Evolutionary conservation across 148 eudicot genomes (phyloP), one percentile per base, ranked within the genome.

Genomic region (Euryodendron excelsum): DNA sequence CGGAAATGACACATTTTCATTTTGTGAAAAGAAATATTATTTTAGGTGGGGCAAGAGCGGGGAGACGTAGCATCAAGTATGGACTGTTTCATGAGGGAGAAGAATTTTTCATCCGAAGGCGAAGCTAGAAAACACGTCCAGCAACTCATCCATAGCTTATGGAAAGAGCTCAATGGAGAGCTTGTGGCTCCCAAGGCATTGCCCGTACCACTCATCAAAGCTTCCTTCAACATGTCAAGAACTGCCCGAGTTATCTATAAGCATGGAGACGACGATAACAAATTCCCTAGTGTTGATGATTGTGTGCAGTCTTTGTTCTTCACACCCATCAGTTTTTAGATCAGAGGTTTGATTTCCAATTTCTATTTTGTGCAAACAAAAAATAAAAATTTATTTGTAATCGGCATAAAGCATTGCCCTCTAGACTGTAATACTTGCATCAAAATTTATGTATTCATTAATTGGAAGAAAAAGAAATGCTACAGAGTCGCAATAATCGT

Each of bases 1-100:
- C n/a, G n/a, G n/a, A n/a, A n/a, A n/a, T n/a, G n/a, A n/a, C n/a
- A n/a, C n/a, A n/a, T n/a, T n/a, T n/a, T n/a, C n/a, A n/a, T n/a
- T n/a, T n/a, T n/a, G n/a, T n/a, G n/a, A n/a, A n/a, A n/a, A n/a
- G n/a, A n/a, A n/a, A n/a, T n/a, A n/a, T n/a, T n/a, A n/a, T n/a
- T n/a, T n/a, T n/a, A n/a, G n/a, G n/a, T n/a, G n/a, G 88, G 83
- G 77, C 80, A 82, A 73, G 84, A 86, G 75, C 47, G 86, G 55
- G 88, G 86, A 3, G 88, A 86, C 28, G 68, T 82, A 39, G 50
- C 82, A 69, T 82, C 88, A 10, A 80, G 88, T 70, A 86, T 82
- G 45, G 74, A 82, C 0, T 70, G 84, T 17, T 71, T 80, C 45
- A 82, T 78, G 72, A 74, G 53, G 53, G 88, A 86, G 78, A 82